Base-by-base conservation (phyloP, 768 basidiomycete species). In the Fibroporia radiculosa region DNA sequence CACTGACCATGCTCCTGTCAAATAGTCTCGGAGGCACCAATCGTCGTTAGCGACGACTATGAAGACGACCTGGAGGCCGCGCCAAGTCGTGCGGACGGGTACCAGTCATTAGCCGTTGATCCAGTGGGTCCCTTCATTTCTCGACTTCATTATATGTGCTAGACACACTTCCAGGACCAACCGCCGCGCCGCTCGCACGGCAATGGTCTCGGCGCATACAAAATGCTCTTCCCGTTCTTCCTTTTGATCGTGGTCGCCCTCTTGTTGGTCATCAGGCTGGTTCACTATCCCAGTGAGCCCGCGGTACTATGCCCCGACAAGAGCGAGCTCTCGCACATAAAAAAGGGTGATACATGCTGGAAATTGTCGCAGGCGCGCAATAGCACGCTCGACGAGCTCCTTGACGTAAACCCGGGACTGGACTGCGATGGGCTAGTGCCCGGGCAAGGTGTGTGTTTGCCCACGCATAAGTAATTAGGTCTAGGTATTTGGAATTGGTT, bases 141-240 rank as follows among this genome's bases (percentile, higher is more conserved):
- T 18, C 28, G 11, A 32, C 20, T 16, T 10, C 26, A n/a, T 31
- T 31, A n/a, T 31, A n/a, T 31, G 29, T 31, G 8, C 10, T 40
- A 22, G 41, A 42, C 41, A 19, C 26, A n/a, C 32, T 14, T 18
- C 8, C 26, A 45, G 44, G 22, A 37, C 35, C 24, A 45, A 14
- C 8, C 18, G n/a, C 34, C 34, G n/a, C 44, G 38, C 26, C 35
- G 16, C 20, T 16, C 28, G n/a, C 7, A 18, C 28, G 20, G 36
- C 35, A 49, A 46, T 29, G 42, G 40, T 12, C 33, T 38, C 34
- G 47, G 42, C 38, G 66, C 76, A 5, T 83, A 83, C 54, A 73
- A 75, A 19, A 72, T 78, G 0, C 68, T 85, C 6, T 79, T 82
- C 55, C 82, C 82, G 6, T 85, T 84, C 66, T 80, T 84, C 67